Evolutionary conservation across 1,139 yeast genomes (phyloP).

Genomic region (Zygosaccharomyces sapae): DNA sequence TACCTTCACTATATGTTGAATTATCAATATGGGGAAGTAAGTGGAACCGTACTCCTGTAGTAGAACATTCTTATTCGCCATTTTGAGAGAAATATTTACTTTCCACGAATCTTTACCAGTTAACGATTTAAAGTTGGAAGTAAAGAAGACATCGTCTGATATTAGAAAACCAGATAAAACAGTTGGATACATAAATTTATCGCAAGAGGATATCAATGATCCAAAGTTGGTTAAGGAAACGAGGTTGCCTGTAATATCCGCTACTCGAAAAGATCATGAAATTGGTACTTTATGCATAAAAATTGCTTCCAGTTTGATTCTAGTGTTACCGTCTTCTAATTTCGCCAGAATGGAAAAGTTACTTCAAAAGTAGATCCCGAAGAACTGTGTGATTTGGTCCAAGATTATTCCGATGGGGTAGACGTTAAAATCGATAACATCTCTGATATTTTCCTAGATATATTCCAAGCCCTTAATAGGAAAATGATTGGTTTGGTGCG

Average conservation of each 20-base stretch:
- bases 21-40: constrained; percentile 62
- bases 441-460: constrained; percentile 55
- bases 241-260: constrained; percentile 35
- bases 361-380: constrained; percentile 49
- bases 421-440: constrained; percentile 46
- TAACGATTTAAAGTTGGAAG: constrained; percentile 48
- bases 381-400: constrained; percentile 29
- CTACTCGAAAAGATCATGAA: constrained; percentile 29
- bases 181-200: constrained; percentile 53
- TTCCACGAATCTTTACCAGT: constrained; percentile 55
- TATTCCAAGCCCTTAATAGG: constrained; percentile 61
- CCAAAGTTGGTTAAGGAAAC: constrained; percentile 33
- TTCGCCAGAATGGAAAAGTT: constrained; percentile 60
- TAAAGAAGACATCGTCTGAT: constrained; percentile 40
- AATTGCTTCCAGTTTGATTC: constrained; percentile 51
- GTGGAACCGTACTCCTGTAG: constrained; percentile 67
- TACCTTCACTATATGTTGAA: constrained; percentile 53
- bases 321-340: constrained; percentile 54
- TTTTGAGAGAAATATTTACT: constrained; percentile 66
- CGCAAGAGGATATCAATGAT: constrained; percentile 49
- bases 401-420: constrained; percentile 40
- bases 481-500: constrained; percentile 64
- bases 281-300: constrained; percentile 59
- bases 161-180: constrained; percentile 29
- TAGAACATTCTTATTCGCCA: constrained; percentile 47